These are phyloP conservation scores for Acanthochlamys bracteata DNA, from an alignment of 106 monocot species.

Conservation along the genomic window DNA sequence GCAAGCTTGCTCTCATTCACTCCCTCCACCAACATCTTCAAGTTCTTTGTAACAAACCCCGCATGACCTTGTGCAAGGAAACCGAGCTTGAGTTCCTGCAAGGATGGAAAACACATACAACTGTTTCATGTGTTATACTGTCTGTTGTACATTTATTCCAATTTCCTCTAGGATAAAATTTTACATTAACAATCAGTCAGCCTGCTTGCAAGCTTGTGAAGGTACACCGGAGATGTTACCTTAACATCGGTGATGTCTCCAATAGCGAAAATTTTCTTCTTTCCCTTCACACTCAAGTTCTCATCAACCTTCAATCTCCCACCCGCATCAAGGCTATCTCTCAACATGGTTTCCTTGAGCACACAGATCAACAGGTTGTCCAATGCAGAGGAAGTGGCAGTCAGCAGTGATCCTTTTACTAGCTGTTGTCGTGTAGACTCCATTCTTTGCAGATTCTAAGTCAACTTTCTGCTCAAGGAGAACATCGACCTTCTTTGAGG, in stretches of 20 bases:
- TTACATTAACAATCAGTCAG: slow-evolving; percentile 14
- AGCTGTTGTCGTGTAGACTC: slow-evolving; percentile 14
- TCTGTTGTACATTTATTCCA: no score
- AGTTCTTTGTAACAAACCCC: slow-evolving; percentile 1
- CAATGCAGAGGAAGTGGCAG: slow-evolving; percentile 27
- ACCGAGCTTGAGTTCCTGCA: neutral
- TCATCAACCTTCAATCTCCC: slow-evolving; percentile 39
- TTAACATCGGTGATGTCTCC: slow-evolving; percentile 34
- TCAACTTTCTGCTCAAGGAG: slow-evolving; percentile 21
- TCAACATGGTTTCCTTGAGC: slow-evolving; percentile 21
- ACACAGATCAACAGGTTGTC: slow-evolving; percentile 19
- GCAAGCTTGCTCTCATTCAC: slow-evolving; percentile 6
- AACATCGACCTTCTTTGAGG: slow-evolving; percentile 16
- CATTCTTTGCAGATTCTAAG: slow-evolving; percentile 12
- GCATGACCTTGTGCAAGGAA: neutral
- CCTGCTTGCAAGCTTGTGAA: no score
- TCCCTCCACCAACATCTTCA: slow-evolving; percentile 5
- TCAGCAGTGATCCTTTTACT: slow-evolving; percentile 24
- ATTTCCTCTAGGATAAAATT: no score
- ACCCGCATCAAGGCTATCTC: slow-evolving; percentile 19
- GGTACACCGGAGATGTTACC: slow-evolving; percentile 10
- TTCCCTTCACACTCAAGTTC: slow-evolving; percentile 27
- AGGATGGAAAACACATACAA: neutral
- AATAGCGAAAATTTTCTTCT: slow-evolving; percentile 29
- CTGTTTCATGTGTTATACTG: no score